Evolutionary conservation across 2,329 filamentous ascomycete genomes (phyloP).

Genomic region (Microsporum canis): DNA sequence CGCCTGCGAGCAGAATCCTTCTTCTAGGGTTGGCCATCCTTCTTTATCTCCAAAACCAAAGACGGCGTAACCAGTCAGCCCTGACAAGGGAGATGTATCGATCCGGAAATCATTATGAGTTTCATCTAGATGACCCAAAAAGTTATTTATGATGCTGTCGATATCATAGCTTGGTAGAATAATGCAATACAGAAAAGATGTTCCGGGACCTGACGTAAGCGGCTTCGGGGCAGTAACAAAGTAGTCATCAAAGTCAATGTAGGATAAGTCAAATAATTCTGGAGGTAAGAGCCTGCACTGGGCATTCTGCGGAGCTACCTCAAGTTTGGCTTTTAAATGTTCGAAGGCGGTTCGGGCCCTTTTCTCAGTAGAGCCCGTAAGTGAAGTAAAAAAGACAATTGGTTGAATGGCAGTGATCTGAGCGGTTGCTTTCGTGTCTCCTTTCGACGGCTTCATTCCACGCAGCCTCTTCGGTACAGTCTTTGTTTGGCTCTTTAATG

Average conservation of each 20-base stretch:
- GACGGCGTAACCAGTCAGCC: constrained; percentile 74
- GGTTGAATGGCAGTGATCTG: constrained; percentile 41
- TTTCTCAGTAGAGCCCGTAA: constrained; percentile 72
- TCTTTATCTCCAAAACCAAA: constrained; percentile 89
- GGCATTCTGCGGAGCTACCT: constrained; percentile 16
- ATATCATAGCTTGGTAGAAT: constrained; percentile 90
- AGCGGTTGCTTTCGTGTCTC: neutral
- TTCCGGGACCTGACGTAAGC: constrained; percentile 33
- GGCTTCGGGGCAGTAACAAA: constrained; percentile 66
- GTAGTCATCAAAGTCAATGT: constrained; percentile 86
- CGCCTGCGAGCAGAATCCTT: constrained; percentile 88
- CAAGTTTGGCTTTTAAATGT: constrained; percentile 38
- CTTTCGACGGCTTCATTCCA: constrained; percentile 11
- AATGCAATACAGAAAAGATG: constrained; percentile 68
- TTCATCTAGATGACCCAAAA: constrained; percentile 76
- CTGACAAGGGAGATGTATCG: constrained; percentile 70
- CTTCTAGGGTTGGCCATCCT: constrained; percentile 80
- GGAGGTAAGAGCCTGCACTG: constrained; percentile 41
- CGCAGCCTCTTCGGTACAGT: constrained; percentile 12
- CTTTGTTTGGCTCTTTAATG: neutral
- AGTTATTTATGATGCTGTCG: constrained; percentile 78
- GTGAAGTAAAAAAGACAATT: constrained; percentile 77
- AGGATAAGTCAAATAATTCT: constrained; percentile 63
- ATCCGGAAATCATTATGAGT: constrained; percentile 96
- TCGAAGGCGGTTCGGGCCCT: constrained; percentile 55